Percentiles rank a stretch among this genome's conserved stretches.
Conservation (phyloP, 2,329 filamentous ascomycete species). For the Paraphaeosphaeria minitans region DNA sequence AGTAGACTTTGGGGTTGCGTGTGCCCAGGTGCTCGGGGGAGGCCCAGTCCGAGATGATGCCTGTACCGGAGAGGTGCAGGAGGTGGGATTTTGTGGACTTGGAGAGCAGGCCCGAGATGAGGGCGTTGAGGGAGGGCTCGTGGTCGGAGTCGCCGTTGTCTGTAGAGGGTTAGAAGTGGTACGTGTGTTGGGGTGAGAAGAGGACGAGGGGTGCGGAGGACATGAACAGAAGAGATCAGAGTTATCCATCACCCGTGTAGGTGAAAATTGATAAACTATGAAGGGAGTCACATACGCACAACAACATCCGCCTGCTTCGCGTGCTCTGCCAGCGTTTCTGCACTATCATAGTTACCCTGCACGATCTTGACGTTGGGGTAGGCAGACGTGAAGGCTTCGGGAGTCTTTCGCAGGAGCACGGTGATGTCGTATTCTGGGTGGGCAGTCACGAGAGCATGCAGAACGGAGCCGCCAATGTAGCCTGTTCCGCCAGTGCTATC, state of each 20-base stretch:
- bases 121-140: conserved; percentile 47
- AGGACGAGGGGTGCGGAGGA: no score
- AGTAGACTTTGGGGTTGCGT: conserved; percentile 54
- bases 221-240: neutral
- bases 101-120: conserved; percentile 56
- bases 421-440: conserved; percentile 56
- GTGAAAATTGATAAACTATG: neutral
- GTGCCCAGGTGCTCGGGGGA: conserved; percentile 36
- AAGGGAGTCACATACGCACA: conserved; percentile 32
- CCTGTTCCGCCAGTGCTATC: conserved; percentile 57
- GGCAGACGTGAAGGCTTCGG: conserved; percentile 33
- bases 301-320: conserved; percentile 58
- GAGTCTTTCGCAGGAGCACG: conserved; percentile 50
- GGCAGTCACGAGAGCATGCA: conserved; percentile 52
- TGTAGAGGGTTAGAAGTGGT: conserved; percentile 14
- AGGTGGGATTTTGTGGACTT: conserved; percentile 53
- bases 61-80: conserved; percentile 61
- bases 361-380: conserved; percentile 54
- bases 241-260: no score
- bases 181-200: no score
- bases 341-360: conserved; percentile 55
- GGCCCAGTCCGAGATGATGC: conserved; percentile 56
- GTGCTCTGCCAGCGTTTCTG: conserved; percentile 52
- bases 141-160: conserved; percentile 39
- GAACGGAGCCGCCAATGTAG: conserved; percentile 60